Conservation (phyloP, 345 rosid genomes). For the Eucalyptus rudis region DNA sequence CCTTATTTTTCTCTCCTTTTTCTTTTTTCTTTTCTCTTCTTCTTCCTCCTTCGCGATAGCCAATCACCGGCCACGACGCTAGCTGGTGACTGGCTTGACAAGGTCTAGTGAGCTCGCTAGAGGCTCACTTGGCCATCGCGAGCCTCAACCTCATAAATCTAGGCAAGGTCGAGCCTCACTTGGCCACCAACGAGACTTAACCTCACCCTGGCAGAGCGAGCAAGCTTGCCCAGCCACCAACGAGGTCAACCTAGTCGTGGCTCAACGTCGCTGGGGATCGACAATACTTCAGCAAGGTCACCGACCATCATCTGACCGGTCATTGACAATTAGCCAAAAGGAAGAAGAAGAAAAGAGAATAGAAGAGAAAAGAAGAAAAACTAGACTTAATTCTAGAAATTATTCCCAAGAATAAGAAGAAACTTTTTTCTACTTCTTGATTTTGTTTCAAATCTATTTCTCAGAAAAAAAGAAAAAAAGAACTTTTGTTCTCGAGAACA, state of each 20-base stretch:
- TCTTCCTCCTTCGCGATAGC: fast-evolving
- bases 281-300: fast-evolving
- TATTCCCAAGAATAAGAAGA: fast-evolving
- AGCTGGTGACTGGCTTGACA: fast-evolving
- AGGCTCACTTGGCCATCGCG: fast-evolving
- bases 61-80: fast-evolving
- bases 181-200: fast-evolving
- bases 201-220: fast-evolving
- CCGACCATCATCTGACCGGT: fast-evolving
- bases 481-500: too few species aligned
- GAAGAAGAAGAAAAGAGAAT: too few species aligned
- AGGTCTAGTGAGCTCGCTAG: too few species aligned
- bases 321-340: fast-evolving
- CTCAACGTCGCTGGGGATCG: fast-evolving
- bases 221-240: fast-evolving
- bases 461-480: fast-evolving
- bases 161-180: fast-evolving
- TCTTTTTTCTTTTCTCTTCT: too few species aligned
- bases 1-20: fast-evolving
- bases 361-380: too few species aligned
- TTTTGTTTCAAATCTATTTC: too few species aligned
- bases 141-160: fast-evolving
- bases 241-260: too few species aligned
- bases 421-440: too few species aligned
- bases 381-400: too few species aligned